Conservation (phyloP, 2,329 filamentous ascomycete species). For the Purpureocillium takamizusanense region DNA sequence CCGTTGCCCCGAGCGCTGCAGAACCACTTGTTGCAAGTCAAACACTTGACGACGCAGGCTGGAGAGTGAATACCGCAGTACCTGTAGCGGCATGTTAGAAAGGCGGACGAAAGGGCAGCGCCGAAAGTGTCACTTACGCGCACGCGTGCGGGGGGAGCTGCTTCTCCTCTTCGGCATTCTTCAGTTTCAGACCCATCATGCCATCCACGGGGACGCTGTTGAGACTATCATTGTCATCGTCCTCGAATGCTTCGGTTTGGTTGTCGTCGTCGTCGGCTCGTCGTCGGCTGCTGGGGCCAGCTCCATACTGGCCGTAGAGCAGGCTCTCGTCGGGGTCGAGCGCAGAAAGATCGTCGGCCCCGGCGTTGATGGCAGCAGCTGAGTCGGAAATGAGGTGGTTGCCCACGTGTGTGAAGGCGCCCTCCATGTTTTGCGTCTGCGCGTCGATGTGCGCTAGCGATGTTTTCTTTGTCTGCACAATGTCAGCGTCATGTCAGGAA, state of each 20-base stretch:
- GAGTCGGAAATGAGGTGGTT: constrained; percentile 82
- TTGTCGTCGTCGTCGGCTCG: constrained; percentile 85
- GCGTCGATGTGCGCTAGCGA: constrained; percentile 3
- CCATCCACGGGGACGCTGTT: constrained; percentile 75
- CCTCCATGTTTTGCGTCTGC: constrained; percentile 55
- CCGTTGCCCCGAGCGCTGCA: constrained; percentile 96
- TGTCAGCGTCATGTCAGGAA: no score
- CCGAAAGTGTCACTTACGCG: constrained; percentile 55
- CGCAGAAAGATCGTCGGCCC: constrained; percentile 63
- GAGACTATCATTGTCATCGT: constrained; percentile 69
- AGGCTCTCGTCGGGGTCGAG: constrained; percentile 73
- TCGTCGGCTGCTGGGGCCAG: constrained; percentile 48
- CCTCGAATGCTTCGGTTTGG: constrained; percentile 72
- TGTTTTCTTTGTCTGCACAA: constrained; percentile 2
- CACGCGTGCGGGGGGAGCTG: constrained; percentile 91
- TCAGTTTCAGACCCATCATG: constrained; percentile 53
- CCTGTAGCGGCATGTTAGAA: constrained; percentile 34
- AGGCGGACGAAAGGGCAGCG: not conserved
- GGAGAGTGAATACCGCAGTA: constrained; percentile 98
- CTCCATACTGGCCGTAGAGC: constrained; percentile 61
- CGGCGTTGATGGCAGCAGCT: constrained; percentile 79
- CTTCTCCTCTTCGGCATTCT: constrained; percentile 65
- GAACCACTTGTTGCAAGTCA: constrained; percentile 97
- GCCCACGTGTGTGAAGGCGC: constrained; percentile 78
- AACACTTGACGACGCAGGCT: constrained; percentile 89